Conservation (phyloP, 1,284 basidiomycete species). For the Tremellales sp. region DNA sequence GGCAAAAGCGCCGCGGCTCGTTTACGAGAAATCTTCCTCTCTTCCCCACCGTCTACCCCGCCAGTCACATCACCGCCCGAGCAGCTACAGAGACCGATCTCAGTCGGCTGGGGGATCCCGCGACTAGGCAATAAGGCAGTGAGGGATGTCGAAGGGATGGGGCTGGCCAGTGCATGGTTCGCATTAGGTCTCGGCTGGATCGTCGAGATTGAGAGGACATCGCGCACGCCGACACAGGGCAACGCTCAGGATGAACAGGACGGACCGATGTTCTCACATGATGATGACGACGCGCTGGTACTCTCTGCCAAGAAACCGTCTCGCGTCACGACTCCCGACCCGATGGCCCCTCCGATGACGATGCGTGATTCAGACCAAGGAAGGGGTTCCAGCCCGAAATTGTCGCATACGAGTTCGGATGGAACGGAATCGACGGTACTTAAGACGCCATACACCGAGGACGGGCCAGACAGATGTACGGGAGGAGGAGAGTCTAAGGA, state of each 20-base stretch:
- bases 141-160: constrained; percentile 40
- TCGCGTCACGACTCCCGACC: neutral
- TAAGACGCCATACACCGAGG: constrained; percentile 11
- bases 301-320: neutral
- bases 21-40: neutral
- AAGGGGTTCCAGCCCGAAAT: neutral
- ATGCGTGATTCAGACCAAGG: neutral
- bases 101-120: constrained; percentile 36
- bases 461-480: too few species aligned
- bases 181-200: constrained; percentile 39
- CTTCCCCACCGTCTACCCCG: neutral
- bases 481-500: too few species aligned
- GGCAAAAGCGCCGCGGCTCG: neutral
- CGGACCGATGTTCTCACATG: too few species aligned
- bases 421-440: constrained; percentile 15
- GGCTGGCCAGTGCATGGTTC: constrained; percentile 41
- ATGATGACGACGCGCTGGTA: neutral
- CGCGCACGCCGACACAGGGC: neutral
- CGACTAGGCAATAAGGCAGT: constrained; percentile 39
- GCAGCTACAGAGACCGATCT: constrained; percentile 14
- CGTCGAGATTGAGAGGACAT: constrained; percentile 24
- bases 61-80: constrained; percentile 1
- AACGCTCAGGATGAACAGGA: neutral
- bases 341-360: neutral
- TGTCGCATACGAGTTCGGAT: constrained; percentile 4